phyloP scores from a whole-genome alignment of 2,329 filamentous ascomycete species.

The Xylariales sp. region DNA sequence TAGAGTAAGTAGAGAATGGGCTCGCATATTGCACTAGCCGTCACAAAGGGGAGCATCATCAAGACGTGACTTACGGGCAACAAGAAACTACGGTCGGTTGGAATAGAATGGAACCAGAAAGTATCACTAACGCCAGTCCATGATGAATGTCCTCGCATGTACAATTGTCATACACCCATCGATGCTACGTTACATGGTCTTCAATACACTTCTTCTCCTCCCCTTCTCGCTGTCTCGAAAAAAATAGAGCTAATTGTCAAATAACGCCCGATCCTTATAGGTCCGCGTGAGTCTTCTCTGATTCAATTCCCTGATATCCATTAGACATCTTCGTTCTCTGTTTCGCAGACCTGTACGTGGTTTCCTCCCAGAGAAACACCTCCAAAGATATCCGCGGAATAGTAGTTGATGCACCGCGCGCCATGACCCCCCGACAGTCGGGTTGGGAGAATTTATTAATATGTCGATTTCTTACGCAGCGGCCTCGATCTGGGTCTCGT shows the following conservation, averaged over 20 bases:
- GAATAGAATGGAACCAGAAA: no score
- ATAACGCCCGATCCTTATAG: not conserved
- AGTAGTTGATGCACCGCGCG: no score
- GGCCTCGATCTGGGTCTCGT: conserved; percentile 39
- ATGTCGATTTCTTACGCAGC: conserved; percentile 15
- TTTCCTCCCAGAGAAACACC: not conserved
- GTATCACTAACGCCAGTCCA: no score
- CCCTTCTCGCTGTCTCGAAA: conserved; percentile 1
- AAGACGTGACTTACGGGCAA: no score
- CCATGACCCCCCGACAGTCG: no score
- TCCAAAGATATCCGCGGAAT: not conserved
- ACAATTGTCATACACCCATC: conserved; percentile 6
- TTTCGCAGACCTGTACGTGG: conserved; percentile 3
- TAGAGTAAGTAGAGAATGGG: no score
- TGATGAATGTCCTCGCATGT: conserved; percentile 4
- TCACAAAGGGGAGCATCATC: no score
- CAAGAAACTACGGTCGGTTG: no score
- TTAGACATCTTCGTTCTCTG: conserved; percentile 4
- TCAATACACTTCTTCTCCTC: conserved; percentile 6
- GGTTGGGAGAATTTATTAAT: no score
- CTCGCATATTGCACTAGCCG: no score
- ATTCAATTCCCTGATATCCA: conserved; percentile 10
- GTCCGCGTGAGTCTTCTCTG: conserved; percentile 2
- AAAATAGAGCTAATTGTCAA: not conserved
- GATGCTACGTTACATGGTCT: conserved; percentile 4